Conservation (phyloP, 2,329 filamentous ascomycete genomes). For the Beauveria brongniartii region DNA sequence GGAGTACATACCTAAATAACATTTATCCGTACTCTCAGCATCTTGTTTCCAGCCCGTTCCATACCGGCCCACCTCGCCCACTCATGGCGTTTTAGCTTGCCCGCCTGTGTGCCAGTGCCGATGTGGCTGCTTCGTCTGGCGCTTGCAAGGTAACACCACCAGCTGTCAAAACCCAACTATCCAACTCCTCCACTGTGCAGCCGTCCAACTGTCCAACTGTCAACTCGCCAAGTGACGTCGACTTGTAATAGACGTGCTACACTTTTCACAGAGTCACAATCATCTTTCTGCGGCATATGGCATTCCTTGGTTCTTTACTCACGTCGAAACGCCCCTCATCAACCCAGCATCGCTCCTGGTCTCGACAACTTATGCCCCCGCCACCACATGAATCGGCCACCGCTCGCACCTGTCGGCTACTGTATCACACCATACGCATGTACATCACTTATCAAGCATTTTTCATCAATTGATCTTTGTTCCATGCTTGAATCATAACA, state of each 20-base stretch:
- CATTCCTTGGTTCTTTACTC: too few species aligned
- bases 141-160: too few species aligned
- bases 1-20: too few species aligned
- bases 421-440: neutral
- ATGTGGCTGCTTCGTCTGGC: too few species aligned
- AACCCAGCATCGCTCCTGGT: neutral
- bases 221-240: too few species aligned
- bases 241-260: too few species aligned
- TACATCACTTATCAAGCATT: too few species aligned
- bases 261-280: too few species aligned
- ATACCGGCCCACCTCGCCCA: neutral
- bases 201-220: too few species aligned
- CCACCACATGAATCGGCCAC: neutral
- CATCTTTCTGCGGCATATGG: neutral
- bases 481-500: constrained; percentile 7
- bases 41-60: neutral
- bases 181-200: neutral
- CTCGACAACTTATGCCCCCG: neutral
- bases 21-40: neutral
- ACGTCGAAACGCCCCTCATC: neutral
- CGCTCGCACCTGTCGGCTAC: neutral
- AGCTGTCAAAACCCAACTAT: neutral
- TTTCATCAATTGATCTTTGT: neutral
- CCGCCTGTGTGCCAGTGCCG: neutral
- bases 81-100: neutral